Conservation (phyloP, 1,284 basidiomycete species). For the Apiotrichum gracile region DNA sequence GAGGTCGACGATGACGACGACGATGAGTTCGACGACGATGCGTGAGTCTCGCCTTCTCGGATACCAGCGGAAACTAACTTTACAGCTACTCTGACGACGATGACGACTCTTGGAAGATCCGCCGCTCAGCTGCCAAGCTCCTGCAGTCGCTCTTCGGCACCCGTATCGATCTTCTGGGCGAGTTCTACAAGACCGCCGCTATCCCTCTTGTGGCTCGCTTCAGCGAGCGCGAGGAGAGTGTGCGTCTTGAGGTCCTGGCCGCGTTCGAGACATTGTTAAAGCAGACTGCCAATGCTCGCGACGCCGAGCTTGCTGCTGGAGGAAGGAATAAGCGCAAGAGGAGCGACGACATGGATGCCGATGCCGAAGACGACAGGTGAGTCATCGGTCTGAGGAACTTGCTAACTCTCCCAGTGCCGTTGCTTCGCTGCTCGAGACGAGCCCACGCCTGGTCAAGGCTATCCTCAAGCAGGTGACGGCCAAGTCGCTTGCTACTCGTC, state of each 20-base stretch:
- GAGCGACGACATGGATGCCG: conserved; percentile 57
- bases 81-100: conserved; percentile 91
- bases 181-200: conserved; percentile 76
- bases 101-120: conserved; percentile 97
- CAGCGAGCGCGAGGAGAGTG: conserved; percentile 90
- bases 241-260: conserved; percentile 86
- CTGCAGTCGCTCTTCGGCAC: conserved; percentile 78
- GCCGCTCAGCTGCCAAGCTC: conserved; percentile 85
- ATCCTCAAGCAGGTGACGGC: conserved; percentile 77
- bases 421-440: conserved; percentile 57
- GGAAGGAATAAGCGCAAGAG: conserved; percentile 55
- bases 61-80: not conserved
- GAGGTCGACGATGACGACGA: conserved; percentile 45
- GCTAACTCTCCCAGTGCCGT: conserved; percentile 10
- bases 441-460: conserved; percentile 71
- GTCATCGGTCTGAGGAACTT: conserved; percentile 27
- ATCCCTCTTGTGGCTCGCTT: conserved; percentile 85
- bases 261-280: conserved; percentile 74
- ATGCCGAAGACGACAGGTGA: conserved; percentile 58
- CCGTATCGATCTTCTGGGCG: conserved; percentile 72
- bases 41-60: conserved; percentile 47
- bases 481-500: conserved; percentile 76
- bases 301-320: conserved; percentile 27
- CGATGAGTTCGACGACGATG: conserved; percentile 63
- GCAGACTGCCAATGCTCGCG: conserved; percentile 56